Conservation (phyloP, 1,284 basidiomycete species). For the Marasmius fiardii region DNA sequence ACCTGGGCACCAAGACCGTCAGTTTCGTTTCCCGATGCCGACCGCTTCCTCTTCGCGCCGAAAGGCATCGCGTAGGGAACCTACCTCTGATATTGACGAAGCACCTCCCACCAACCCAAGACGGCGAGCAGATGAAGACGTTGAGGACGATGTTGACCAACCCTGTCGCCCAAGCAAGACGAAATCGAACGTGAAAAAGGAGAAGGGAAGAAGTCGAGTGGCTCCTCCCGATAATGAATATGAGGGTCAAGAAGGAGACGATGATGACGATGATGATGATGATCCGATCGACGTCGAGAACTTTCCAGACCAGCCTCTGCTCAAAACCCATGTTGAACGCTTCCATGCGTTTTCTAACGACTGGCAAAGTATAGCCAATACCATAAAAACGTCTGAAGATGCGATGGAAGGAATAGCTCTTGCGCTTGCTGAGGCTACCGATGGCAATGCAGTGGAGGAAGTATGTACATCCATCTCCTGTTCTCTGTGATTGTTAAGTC, state of each 20-base stretch:
- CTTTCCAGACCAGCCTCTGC: neutral
- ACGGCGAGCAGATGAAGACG: slow-evolving; percentile 26
- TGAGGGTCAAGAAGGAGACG: slow-evolving; percentile 27
- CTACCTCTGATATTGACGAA: slow-evolving; percentile 65
- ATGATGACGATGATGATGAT: slow-evolving; percentile 33
- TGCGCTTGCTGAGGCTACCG: slow-evolving; percentile 59
- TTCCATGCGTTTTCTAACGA: slow-evolving; percentile 43
- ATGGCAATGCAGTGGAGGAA: slow-evolving; percentile 49
- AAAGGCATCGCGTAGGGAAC: slow-evolving; percentile 34
- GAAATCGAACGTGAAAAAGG: slow-evolving; percentile 42
- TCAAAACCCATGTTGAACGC: no score
- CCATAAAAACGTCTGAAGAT: slow-evolving; percentile 42
- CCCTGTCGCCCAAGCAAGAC: slow-evolving; percentile 31
- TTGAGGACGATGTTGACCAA: slow-evolving; percentile 44
- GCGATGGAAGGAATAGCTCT: slow-evolving; percentile 54
- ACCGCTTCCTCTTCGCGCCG: slow-evolving; percentile 42
- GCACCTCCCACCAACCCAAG: slow-evolving; percentile 32
- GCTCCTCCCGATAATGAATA: slow-evolving; percentile 21
- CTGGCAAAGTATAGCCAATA: slow-evolving; percentile 51
- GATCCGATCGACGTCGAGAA: neutral
- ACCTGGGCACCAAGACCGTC: neutral
- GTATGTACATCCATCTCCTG: slow-evolving; percentile 28
- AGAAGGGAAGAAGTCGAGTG: slow-evolving; percentile 21
- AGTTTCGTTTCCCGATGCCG: slow-evolving; percentile 38
- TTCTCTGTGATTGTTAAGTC: neutral